A percentile compares a stretch with the other conserved stretches of the same genome.
phyloP scores from a whole-genome alignment of 2,329 filamentous ascomycete genomes.

The Chalara sp. region DNA sequence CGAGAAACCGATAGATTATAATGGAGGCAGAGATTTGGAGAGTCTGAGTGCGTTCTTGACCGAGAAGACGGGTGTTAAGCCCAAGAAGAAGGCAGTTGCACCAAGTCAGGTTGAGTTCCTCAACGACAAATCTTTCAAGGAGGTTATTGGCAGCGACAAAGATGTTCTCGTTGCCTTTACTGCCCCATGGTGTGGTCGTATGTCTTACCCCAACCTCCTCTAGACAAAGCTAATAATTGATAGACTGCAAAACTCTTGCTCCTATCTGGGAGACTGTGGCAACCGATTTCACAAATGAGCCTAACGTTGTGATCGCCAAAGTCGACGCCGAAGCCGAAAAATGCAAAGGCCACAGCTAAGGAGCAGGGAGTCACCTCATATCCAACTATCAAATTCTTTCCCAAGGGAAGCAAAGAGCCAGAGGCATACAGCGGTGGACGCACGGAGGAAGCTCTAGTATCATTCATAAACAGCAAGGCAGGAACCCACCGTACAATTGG shows the following conservation, averaged over 20 bases:
- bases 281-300: conserved; percentile 70
- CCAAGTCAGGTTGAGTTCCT: conserved; percentile 74
- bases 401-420: conserved; percentile 69
- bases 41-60: conserved; percentile 73
- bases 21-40: conserved; percentile 79
- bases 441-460: conserved; percentile 66
- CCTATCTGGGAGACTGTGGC: conserved; percentile 87
- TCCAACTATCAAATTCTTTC: conserved; percentile 98
- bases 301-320: conserved; percentile 81
- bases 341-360: conserved; percentile 70
- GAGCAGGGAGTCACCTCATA: conserved; percentile 77
- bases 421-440: conserved; percentile 71
- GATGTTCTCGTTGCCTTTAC: conserved; percentile 94
- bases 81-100: conserved; percentile 64
- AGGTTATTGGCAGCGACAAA: conserved; percentile 75
- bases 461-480: conserved; percentile 81
- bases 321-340: conserved; percentile 84
- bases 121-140: conserved; percentile 71
- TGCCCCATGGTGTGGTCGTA: conserved; percentile 97
- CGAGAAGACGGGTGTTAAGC: conserved; percentile 80
- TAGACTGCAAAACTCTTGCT: conserved; percentile 95
- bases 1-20: conserved; percentile 78
- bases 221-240: conserved; percentile 10
- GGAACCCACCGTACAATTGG: conserved; percentile 80
- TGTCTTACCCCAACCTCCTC: conserved; percentile 14